Evolutionary conservation across 1,284 basidiomycete species (phyloP).

Genomic region (Fistulina hepatica): DNA sequence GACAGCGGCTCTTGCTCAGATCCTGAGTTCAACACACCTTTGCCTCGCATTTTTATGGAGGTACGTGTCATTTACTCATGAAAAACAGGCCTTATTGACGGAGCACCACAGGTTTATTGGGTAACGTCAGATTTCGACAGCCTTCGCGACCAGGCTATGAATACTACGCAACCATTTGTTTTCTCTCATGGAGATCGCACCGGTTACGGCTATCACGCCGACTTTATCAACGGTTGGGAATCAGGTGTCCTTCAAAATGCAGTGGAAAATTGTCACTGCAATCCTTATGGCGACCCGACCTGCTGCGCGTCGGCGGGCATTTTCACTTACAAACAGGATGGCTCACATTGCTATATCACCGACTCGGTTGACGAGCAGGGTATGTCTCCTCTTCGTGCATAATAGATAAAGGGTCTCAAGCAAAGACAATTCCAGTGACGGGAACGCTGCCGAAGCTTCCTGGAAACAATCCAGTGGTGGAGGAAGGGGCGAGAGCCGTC

Average conservation of each 20-base stretch:
- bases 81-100: neutral
- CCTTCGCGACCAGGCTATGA: neutral
- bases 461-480: constrained; percentile 14
- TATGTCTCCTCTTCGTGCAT: constrained; percentile 13
- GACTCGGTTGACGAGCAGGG: constrained; percentile 28
- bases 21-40: constrained; percentile 29
- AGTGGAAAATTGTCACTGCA: constrained; percentile 34
- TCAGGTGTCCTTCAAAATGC: constrained; percentile 33
- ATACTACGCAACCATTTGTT: neutral
- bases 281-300: constrained; percentile 29
- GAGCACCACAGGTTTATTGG: neutral
- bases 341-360: constrained; percentile 26
- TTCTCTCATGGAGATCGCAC: constrained; percentile 29
- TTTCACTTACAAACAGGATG: constrained; percentile 24
- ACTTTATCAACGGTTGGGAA: constrained; percentile 42
- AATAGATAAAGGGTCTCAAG: neutral
- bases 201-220: constrained; percentile 42
- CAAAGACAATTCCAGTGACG: constrained; percentile 10
- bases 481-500: no score
- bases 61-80: constrained; percentile 15
- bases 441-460: constrained; percentile 12
- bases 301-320: constrained; percentile 30
- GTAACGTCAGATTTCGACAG: neutral
- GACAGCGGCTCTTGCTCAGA: constrained; percentile 35
- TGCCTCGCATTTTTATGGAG: constrained; percentile 37